phyloP scores from a whole-genome alignment of 768 basidiomycete genomes.

The Phanerodontia chrysosporium region DNA sequence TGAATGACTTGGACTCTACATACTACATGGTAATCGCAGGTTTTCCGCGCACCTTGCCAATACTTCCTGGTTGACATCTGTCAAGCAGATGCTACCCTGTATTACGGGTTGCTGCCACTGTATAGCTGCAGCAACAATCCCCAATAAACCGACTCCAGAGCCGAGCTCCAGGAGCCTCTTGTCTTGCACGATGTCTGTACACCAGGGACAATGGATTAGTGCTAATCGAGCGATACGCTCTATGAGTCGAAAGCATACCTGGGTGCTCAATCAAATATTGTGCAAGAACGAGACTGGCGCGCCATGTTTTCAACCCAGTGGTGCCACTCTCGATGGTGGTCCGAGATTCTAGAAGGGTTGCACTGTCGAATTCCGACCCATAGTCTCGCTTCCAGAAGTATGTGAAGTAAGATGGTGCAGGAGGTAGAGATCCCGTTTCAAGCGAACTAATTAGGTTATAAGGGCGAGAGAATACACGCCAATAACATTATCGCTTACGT shows the following conservation, averaged over 20 bases:
- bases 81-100: constrained; percentile 40
- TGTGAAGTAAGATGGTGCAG: constrained; percentile 58
- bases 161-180: constrained; percentile 68
- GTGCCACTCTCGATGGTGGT: constrained; percentile 73
- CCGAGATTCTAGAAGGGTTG: constrained; percentile 70
- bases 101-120: constrained; percentile 32
- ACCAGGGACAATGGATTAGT: background rate
- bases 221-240: no score
- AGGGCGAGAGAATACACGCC: background rate
- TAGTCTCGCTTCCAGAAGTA: constrained; percentile 49
- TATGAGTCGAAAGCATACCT: constrained; percentile 33
- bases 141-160: constrained; percentile 73
- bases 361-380: constrained; percentile 30
- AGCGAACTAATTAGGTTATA: constrained; percentile 20
- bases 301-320: constrained; percentile 79
- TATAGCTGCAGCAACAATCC: constrained; percentile 53
- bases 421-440: constrained; percentile 30
- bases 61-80: constrained; percentile 63
- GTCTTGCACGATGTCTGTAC: constrained; percentile 36
- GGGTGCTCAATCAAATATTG: constrained; percentile 56
- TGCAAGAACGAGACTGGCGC: constrained; percentile 62
- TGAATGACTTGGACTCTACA: constrained; percentile 26
- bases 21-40: constrained; percentile 63
- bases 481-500: background rate
- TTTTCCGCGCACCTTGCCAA: constrained; percentile 59